Base-by-base conservation (phyloP, 345 rosid genomes). In the Syzygium jambos region DNA sequence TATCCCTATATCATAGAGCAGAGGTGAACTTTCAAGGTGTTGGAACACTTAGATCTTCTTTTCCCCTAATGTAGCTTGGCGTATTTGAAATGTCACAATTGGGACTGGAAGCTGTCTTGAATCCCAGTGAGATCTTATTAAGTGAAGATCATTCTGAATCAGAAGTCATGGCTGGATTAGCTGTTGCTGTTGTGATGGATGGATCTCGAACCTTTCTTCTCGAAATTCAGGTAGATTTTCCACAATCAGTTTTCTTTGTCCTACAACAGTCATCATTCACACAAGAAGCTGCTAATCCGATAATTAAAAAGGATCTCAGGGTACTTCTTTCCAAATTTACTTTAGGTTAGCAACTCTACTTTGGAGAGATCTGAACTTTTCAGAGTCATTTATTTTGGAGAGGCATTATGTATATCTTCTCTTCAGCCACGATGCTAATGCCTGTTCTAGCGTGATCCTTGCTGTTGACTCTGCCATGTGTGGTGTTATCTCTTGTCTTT, bases 141-240 rank as follows among this genome's bases (percentile, higher is more conserved):
- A 95, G 96, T 85, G 95, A 96, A 88, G 94, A 93, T 85, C 91
- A 92, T 88, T 90, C 95, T 82, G 95, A 91, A 88, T 96, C 98
- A 41, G 98, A 96, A 88, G 87, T 96, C 92, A 91, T 97, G 89
- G 98, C 95, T 87, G 99, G 99, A 83, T 89, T 95, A 85, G 99
- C 99, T 90, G 94, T 96, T 87, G 95, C 99, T 61, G 98, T 95
- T 68, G 91, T 95, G 56, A 93, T 97, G 95, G 98, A 97, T 91
- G 98, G 98, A 88, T 93, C 96, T 85, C 94, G 98, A 90, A 91
- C 94, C 90, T 97, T 95, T 91, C 98, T 96, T 53, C 91, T 96
- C 83, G 98, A 97, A 91, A 92, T 97, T 92, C 98, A 97, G 98
- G 99, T 95, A n/a, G 55, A 38, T 41, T 86, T 51, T n/a, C 23